Base-by-base conservation (phyloP, 495 filamentous ascomycete genomes). In the Hypoxylon crocopeplum region DNA sequence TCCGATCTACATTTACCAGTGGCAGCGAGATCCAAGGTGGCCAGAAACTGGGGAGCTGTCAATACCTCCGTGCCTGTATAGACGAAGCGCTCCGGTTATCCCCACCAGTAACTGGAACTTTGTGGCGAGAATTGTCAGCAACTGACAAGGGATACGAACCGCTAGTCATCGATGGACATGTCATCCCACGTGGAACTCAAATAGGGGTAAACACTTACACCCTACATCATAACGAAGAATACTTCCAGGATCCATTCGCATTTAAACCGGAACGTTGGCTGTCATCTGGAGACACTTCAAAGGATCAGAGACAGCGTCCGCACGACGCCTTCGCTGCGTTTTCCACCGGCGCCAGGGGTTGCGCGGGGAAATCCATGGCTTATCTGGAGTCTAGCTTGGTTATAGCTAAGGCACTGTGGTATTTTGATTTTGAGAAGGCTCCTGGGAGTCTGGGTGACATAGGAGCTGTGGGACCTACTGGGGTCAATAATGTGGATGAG, bases 51-150 rank as follows among this genome's bases (percentile, higher is more conserved):
- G 65, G 77, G 13, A 76, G 76, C 4, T 66, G 80, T 21, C 74
- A 75, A 58, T 77, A 81, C 42, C 68, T 72, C 7, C 72, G 72
- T 15, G 75, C 73, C 3, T 77, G 81, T 61, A 79, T 88, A 49
- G 83, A 87, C 51, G 86, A 88, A 53, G 60, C 79, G 0, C 70
- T 88, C 56, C 77, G 86, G 11, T 68, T 88, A 40, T 74, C 77
- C 0, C 84, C 85, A 7, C 71, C 84, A 1, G 78, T 85, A 0
- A 54, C 68, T 2, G 76, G 74, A 11, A 62, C 72, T 0, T 66
- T 86, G 0, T 79, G 80, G 12, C 77, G 84, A 2, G 59, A 73
- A 37, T 11, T 17, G 3, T 5, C 15, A 8, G 6, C n/a, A 5
- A 13, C 5, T 3, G 13, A 38, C 15, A 13, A 38, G 13, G 5